Base-by-base conservation (phyloP, 257 asterid genomes). In the Gardenia jasminoides region DNA sequence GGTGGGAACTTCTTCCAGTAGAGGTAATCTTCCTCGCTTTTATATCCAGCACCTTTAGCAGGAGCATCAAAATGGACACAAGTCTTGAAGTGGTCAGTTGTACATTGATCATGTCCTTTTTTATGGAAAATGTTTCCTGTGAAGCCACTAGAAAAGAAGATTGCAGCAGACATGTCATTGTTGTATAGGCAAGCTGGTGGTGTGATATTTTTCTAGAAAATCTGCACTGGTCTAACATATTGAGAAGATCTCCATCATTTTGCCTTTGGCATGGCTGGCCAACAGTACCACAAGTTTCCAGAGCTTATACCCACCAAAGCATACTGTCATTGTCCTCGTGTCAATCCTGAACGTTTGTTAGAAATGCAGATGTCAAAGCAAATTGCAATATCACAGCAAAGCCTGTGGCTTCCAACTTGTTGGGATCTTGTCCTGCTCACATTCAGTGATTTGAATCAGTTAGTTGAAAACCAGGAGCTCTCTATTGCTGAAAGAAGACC, bases 221-320 rank as follows among this genome's bases (percentile, higher is more conserved):
- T 78, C 33, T 43, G 80, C 16, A 91, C 93, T 0, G 91, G 93
- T 0, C 91, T 82, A 0, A 92, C 81, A 15, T 36, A 46, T 73
- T 41, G 26, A 90, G 20, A 56, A 70, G 62, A 56, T 56, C 47
- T 0, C 31, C 67, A 75, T 92, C 94, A 66, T 92, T 90, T 80
- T 87, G 93, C 80, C 93, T 80, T 1, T 90, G 90, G 79, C 91
- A 93, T 1, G 97, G 97, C 48, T 83, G 86, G 13, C 89, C 75
- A 50, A 83, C 76, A 31, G 97, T 5, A 36, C 41, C 4, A 36
- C 41, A 3, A 36, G 41, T 36, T 36, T 36, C 41, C 41, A 36
- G 41, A 36, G 41, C 41, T 36, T 36, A 36, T n/a, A n/a, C n/a
- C n/a, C n/a, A n/a, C 3, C 39, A 4, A 36, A 36, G 3, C 39